Percentiles rank a stretch among this genome's conserved stretches.
phyloP scores from a whole-genome alignment of 192 early-diverging fungal species.

The Linnemannia exigua region DNA sequence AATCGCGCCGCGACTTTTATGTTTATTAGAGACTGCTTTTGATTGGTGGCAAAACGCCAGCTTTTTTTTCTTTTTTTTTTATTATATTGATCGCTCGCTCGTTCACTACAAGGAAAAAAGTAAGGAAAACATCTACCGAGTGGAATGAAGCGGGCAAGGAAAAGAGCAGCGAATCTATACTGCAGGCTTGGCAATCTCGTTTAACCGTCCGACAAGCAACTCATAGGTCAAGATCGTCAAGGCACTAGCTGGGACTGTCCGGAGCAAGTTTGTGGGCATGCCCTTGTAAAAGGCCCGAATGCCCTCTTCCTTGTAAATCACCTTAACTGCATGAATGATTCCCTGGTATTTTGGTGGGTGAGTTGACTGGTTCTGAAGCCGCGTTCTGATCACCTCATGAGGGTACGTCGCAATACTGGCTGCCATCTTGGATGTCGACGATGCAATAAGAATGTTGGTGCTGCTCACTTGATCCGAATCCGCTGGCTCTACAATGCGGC shows the following conservation, averaged over 20 bases:
- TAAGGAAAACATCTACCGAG: not conserved
- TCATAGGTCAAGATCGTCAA: conserved; percentile 93
- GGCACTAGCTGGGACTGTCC: conserved; percentile 91
- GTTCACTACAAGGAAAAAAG: not conserved
- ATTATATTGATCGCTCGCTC: not conserved
- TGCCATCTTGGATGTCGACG: conserved; percentile 89
- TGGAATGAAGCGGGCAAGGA: too few relatives aligned
- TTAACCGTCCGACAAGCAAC: conserved; percentile 77
- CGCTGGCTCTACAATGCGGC: conserved; percentile 21
- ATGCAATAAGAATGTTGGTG: conserved; percentile 81
- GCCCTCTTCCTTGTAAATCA: conserved; percentile 87
- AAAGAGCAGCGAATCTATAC: conserved; percentile 17
- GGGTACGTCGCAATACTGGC: conserved; percentile 94
- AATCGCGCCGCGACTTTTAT: not conserved
- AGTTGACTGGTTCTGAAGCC: conserved; percentile 90
- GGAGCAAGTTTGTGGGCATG: conserved; percentile 85
- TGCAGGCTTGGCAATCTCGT: conserved; percentile 42
- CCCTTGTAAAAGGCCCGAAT: conserved; percentile 89
- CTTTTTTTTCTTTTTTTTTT: not conserved
- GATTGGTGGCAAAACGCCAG: conserved; percentile 17
- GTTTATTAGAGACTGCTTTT: conserved; percentile 14
- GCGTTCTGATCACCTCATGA: conserved; percentile 95
- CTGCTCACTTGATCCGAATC: conserved; percentile 58
- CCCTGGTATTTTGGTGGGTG: conserved; percentile 84
- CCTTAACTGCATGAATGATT: conserved; percentile 80